Conservation (phyloP, 192 early-diverging fungal genomes). For the Coemansia sp. region DNA sequence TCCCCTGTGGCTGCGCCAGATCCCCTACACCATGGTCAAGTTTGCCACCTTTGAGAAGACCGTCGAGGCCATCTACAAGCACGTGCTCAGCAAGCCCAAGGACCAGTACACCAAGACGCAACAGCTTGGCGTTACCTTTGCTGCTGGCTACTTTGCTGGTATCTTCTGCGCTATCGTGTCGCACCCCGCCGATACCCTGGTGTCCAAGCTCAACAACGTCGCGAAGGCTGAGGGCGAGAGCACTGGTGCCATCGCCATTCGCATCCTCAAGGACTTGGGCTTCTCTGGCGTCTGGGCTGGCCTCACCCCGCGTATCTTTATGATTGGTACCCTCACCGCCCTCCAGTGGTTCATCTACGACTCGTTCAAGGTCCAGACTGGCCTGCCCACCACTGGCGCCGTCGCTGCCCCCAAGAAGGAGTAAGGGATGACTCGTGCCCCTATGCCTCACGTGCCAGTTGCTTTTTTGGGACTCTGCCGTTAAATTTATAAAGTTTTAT, state of each 20-base stretch:
- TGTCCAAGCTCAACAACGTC: constrained; percentile 66
- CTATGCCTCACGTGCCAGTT: too few species aligned
- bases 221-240: constrained; percentile 60
- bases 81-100: constrained; percentile 64
- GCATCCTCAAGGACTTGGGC: constrained; percentile 63
- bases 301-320: constrained; percentile 80
- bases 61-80: constrained; percentile 65
- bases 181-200: constrained; percentile 86
- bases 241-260: constrained; percentile 48
- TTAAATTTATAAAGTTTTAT: background rate
- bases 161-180: constrained; percentile 86
- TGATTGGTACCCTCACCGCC: constrained; percentile 90
- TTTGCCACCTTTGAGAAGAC: constrained; percentile 82
- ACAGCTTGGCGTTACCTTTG: constrained; percentile 77
- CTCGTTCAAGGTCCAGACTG: constrained; percentile 71
- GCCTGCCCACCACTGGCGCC: constrained; percentile 66
- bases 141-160: constrained; percentile 86
- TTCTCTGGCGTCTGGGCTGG: constrained; percentile 74
- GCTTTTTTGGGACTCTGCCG: background rate
- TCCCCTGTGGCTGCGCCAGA: constrained; percentile 79
- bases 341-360: constrained; percentile 86
- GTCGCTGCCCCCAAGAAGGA: constrained; percentile 54
- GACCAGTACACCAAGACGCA: constrained; percentile 65
- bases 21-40: constrained; percentile 86
- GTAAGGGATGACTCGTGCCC: constrained; percentile 12